A percentile compares a stretch with the other conserved stretches of the same genome.
These are phyloP conservation scores for Colletotrichum eremochloae DNA, from an alignment of 2,329 filamentous ascomycete species.

Conservation along the genomic window DNA sequence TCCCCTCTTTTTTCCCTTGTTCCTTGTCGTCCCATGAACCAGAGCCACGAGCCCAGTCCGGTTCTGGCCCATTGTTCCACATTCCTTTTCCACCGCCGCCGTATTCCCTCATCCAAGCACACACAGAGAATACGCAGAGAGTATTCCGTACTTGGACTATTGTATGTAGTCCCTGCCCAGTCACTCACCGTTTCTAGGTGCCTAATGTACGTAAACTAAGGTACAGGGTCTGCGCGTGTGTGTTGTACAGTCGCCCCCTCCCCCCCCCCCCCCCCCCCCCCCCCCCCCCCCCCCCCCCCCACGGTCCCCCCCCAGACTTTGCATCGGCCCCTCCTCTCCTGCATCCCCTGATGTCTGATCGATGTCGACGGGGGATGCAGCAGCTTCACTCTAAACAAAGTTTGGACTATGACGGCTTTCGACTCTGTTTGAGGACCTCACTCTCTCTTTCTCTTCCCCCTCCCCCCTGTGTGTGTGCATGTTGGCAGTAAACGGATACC, in stretches of 20 bases:
- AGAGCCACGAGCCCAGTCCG: conserved; percentile 12
- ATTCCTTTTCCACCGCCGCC: background rate
- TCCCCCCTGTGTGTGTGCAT: background rate
- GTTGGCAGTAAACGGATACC: background rate
- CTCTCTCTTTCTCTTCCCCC: background rate
- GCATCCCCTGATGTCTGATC: conserved; percentile 33
- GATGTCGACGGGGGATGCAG: conserved; percentile 13
- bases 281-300: conserved; percentile 26
- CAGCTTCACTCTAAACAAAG: conserved; percentile 38
- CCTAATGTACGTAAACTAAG: no score
- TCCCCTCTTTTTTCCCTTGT: background rate
- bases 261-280: conserved; percentile 26
- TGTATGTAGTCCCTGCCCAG: no score
- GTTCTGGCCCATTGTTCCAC: conserved; percentile 16
- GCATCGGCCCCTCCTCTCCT: conserved; percentile 30
- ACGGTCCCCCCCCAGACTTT: conserved; percentile 25
- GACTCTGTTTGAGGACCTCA: background rate
- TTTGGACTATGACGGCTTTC: conserved; percentile 42
- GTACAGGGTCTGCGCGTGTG: background rate
- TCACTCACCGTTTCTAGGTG: no score
- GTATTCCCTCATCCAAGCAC: background rate
- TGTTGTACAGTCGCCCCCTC: conserved; percentile 14
- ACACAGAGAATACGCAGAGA: no score
- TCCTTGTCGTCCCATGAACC: background rate
- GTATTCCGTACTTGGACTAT: no score